Evolutionary conservation across 495 filamentous ascomycete species (phyloP).

Genomic region (Daldinia grandis): DNA sequence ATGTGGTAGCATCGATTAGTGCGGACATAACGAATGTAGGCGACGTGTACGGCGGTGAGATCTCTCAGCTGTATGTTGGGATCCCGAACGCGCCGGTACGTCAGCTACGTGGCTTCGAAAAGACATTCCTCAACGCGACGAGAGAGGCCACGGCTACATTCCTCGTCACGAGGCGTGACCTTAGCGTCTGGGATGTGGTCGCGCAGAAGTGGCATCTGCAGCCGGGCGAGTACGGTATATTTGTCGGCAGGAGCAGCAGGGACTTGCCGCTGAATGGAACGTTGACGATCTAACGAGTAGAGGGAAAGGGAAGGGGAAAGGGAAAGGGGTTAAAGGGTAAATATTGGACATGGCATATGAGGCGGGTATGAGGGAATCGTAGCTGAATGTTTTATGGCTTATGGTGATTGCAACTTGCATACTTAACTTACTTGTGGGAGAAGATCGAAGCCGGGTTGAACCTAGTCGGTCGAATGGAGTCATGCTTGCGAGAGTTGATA

Average conservation of each 20-base stretch:
- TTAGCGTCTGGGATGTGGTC: constrained; percentile 70
- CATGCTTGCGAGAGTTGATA: constrained; percentile 1
- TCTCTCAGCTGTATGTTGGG: constrained; percentile 70
- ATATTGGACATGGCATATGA: neutral
- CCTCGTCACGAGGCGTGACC: constrained; percentile 66
- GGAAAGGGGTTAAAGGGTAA: neutral
- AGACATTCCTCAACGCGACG: constrained; percentile 57
- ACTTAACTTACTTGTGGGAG: neutral
- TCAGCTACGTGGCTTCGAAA: constrained; percentile 74
- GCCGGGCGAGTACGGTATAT: constrained; percentile 52
- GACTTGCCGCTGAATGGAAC: constrained; percentile 58
- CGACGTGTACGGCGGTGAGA: constrained; percentile 54
- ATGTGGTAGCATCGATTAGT: constrained; percentile 58
- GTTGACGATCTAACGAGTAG: constrained; percentile 44
- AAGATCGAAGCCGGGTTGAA: constrained; percentile 12
- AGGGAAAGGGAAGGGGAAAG: neutral
- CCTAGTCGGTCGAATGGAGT: constrained; percentile 10
- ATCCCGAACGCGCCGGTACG: constrained; percentile 60
- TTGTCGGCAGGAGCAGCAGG: constrained; percentile 71
- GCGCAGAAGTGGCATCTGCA: constrained; percentile 66
- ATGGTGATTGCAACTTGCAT: neutral
- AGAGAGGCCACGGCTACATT: constrained; percentile 57
- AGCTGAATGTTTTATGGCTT: constrained; percentile 8
- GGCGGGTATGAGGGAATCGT: neutral
- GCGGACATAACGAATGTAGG: constrained; percentile 65